Evolutionary conservation across 106 monocot genomes (phyloP).

Genomic region (Dendrobium nobile): DNA sequence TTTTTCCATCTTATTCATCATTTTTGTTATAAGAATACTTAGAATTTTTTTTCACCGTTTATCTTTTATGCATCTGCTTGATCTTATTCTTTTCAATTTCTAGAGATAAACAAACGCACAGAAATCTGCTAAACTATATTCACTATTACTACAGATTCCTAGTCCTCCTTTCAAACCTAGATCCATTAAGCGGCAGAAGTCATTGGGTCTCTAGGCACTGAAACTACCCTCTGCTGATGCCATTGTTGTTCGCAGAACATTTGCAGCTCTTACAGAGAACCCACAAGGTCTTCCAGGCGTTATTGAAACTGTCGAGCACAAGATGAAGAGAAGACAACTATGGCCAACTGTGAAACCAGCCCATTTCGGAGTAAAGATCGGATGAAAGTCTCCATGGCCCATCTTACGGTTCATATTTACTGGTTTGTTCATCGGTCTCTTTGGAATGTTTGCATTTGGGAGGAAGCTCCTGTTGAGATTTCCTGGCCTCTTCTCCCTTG

Average conservation of each 20-base stretch:
- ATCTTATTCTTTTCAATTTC: too few relatives aligned
- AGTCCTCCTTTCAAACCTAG: conserved; percentile 48
- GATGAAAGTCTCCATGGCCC: conserved; percentile 49
- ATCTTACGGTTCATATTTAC: conserved; percentile 33
- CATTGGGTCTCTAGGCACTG: conserved; percentile 70
- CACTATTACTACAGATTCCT: conserved; percentile 55
- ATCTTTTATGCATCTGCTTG: too few relatives aligned
- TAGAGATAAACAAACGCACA: background rate
- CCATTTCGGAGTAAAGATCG: conserved; percentile 83
- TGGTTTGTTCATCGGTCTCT: conserved; percentile 63
- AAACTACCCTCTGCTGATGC: conserved; percentile 93
- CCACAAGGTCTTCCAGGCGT: conserved; percentile 69
- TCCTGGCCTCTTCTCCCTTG: conserved; percentile 71
- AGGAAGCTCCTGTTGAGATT: conserved; percentile 65
- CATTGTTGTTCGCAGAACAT: conserved; percentile 76
- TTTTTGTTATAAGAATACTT: too few relatives aligned
- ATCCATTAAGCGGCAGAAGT: conserved; percentile 64
- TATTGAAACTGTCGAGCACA: conserved; percentile 38
- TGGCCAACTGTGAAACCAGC: conserved; percentile 85
- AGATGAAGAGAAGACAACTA: conserved; percentile 39
- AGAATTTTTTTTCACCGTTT: too few relatives aligned
- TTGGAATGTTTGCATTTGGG: conserved; percentile 54
- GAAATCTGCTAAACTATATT: background rate
- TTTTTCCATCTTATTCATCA: too few relatives aligned
- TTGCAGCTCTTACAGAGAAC: conserved; percentile 53